These are phyloP conservation scores for Globisporangium orthogonon DNA, from an alignment of 352 stramenopile species.

Conservation along the genomic window DNA sequence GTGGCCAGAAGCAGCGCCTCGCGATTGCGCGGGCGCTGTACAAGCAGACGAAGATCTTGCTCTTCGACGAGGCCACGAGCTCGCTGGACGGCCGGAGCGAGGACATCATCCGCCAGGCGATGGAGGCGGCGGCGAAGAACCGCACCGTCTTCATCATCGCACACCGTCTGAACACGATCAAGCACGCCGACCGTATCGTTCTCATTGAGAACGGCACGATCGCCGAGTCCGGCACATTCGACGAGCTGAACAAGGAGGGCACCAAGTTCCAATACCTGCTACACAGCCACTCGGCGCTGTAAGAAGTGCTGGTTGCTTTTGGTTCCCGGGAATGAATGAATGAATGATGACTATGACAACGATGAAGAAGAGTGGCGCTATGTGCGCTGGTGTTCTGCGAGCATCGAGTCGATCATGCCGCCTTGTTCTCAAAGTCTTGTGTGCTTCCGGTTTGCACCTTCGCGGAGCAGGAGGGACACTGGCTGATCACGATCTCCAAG, in stretches of 20 bases:
- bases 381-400: too few relatives aligned
- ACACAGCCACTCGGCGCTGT: constrained; percentile 47
- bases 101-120: constrained; percentile 63
- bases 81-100: constrained; percentile 79
- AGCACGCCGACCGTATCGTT: constrained; percentile 78
- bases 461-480: constrained; percentile 58
- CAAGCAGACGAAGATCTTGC: constrained; percentile 72
- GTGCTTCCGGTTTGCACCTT: constrained; percentile 70
- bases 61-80: constrained; percentile 84
- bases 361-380: not conserved
- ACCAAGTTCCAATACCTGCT: constrained; percentile 75
- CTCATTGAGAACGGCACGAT: constrained; percentile 79
- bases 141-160: constrained; percentile 82
- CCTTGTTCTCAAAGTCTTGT: constrained; percentile 28
- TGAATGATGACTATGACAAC: not conserved
- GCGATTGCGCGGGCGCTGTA: constrained; percentile 80
- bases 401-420: constrained; percentile 2
- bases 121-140: constrained; percentile 58
- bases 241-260: constrained; percentile 67
- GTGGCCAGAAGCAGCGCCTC: constrained; percentile 95
- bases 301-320: not conserved
- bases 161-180: constrained; percentile 83
- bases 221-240: constrained; percentile 66
- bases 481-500: constrained; percentile 63
- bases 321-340: not conserved